These are phyloP conservation scores for Penicillium sp. DNA, from an alignment of 2,329 filamentous ascomycete genomes.

Conservation along the genomic window DNA sequence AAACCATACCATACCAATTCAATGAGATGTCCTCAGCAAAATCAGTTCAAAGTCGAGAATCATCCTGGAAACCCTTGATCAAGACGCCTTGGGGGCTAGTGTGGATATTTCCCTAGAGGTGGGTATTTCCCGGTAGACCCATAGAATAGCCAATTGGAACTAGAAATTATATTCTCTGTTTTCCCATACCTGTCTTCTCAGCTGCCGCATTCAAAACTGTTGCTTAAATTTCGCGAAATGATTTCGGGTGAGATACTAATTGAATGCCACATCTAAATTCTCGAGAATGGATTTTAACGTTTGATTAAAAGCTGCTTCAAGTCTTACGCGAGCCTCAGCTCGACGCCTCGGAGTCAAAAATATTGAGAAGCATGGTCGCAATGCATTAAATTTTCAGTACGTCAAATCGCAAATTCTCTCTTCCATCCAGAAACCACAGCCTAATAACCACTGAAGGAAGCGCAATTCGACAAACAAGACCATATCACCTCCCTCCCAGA, in stretches of 20 bases:
- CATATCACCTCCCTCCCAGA: not conserved
- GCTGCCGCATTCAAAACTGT: too few relatives aligned
- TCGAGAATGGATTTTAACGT: not conserved
- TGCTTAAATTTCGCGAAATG: too few relatives aligned
- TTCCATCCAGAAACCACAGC: too few relatives aligned
- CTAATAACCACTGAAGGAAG: not conserved
- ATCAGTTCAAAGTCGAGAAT: too few relatives aligned
- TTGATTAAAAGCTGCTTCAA: not conserved
- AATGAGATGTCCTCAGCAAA: too few relatives aligned
- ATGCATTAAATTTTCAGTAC: not conserved
- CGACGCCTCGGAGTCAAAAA: not conserved
- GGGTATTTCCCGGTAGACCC: not conserved
- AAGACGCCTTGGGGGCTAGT: not conserved
- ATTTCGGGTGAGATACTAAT: not conserved
- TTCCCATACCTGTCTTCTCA: too few relatives aligned
- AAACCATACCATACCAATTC: too few relatives aligned
- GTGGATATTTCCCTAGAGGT: slow-evolving; percentile 5
- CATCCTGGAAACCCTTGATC: too few relatives aligned
- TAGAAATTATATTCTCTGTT: too few relatives aligned
- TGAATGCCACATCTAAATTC: not conserved
- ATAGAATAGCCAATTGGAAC: too few relatives aligned
- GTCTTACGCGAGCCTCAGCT: not conserved
- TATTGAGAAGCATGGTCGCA: not conserved
- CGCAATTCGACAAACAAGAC: slow-evolving; percentile 5
- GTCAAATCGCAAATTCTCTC: not conserved